phyloP scores from a whole-genome alignment of 768 basidiomycete species.

The Zangia roseola region DNA sequence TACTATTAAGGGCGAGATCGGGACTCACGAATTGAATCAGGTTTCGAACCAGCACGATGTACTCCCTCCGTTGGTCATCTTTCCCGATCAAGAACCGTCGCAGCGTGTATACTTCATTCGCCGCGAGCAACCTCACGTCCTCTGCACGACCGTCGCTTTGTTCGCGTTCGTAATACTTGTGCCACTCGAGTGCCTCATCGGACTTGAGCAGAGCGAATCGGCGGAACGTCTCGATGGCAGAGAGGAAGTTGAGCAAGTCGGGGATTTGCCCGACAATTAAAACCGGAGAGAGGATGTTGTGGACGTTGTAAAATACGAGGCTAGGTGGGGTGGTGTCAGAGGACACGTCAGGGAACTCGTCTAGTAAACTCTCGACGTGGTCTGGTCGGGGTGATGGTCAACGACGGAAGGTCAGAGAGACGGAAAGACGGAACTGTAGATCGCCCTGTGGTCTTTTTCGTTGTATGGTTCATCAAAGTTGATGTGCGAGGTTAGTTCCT shows the following conservation, averaged over 20 bases:
- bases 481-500: slow-evolving; percentile 13
- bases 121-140: slow-evolving; percentile 20
- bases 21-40: slow-evolving; percentile 22
- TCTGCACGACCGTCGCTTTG: background rate
- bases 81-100: slow-evolving; percentile 10
- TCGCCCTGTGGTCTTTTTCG: slow-evolving; percentile 4
- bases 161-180: slow-evolving; percentile 20
- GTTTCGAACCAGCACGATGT: slow-evolving; percentile 21
- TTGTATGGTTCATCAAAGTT: slow-evolving; percentile 18
- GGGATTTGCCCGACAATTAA: slow-evolving; percentile 32
- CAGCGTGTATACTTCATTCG: slow-evolving; percentile 15
- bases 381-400: slow-evolving; percentile 11
- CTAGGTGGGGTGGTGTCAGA: slow-evolving; percentile 6
- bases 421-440: slow-evolving; percentile 16
- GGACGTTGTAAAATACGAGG: slow-evolving; percentile 26
- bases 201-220: slow-evolving; percentile 14
- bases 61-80: slow-evolving; percentile 19
- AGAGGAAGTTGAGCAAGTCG: slow-evolving; percentile 26
- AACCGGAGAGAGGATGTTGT: slow-evolving; percentile 29
- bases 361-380: background rate
- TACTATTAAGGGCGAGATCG: too few relatives aligned
- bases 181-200: slow-evolving; percentile 25
- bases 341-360: background rate
- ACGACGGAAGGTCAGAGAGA: background rate
- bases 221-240: slow-evolving; percentile 23